Percentiles rank a stretch among this genome's conserved stretches.
Conservation (phyloP, 176 grass and related monocot genomes). For the Avena eriantha region DNA sequence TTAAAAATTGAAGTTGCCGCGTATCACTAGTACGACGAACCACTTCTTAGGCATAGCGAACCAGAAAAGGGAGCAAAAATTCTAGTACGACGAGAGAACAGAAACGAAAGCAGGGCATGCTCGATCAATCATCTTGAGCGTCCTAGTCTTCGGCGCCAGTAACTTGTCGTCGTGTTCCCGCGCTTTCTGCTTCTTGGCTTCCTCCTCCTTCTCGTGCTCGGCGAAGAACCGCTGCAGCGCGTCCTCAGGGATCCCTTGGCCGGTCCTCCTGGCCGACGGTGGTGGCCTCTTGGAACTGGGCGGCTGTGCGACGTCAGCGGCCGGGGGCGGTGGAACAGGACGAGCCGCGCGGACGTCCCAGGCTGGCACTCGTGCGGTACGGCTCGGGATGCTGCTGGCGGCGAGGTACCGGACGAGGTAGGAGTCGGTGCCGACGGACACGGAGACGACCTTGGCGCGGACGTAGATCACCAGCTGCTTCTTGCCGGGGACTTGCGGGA, state of each 20-base stretch:
- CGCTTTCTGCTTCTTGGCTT: not conserved
- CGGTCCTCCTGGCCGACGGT: not conserved
- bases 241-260: not conserved
- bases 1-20: not conserved
- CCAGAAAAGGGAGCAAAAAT: not conserved
- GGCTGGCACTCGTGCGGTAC: not conserved
- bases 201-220: not conserved
- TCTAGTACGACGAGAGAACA: not conserved
- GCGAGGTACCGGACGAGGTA: conserved; percentile 4
- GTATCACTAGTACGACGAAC: no score
- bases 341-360: not conserved
- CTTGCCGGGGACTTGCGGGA: not conserved
- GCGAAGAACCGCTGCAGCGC: not conserved
- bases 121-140: not conserved
- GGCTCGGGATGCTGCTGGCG: not conserved
- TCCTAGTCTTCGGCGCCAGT: not conserved
- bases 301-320: not conserved
- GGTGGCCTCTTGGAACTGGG: not conserved
- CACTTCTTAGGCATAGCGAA: not conserved
- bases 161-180: not conserved
- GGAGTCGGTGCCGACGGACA: not conserved
- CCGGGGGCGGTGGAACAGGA: not conserved
- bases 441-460: conserved; percentile 4
- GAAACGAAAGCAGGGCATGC: not conserved
- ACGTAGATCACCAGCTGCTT: not conserved